A percentile compares a stretch with the other conserved stretches of the same genome.
phyloP scores from a whole-genome alignment of 2,329 filamentous ascomycete genomes.

The Epichloe festucae region DNA sequence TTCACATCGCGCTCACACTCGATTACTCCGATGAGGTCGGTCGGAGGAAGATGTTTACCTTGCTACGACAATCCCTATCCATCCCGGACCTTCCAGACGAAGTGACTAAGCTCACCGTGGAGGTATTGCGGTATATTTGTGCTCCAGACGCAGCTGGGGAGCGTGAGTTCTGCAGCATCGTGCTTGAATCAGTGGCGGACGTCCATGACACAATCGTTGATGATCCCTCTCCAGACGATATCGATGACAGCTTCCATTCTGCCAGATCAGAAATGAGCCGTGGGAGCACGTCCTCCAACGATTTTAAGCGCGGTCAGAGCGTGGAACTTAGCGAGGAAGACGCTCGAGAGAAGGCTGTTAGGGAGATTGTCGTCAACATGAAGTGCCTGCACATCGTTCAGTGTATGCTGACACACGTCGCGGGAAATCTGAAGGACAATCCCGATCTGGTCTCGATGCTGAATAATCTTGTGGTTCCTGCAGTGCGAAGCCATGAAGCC shows the following conservation, averaged over 20 bases:
- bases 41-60: constrained; percentile 85
- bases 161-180: constrained; percentile 69
- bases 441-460: constrained; percentile 92
- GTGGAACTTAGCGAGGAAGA: constrained; percentile 47
- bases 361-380: constrained; percentile 93
- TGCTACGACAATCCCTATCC: constrained; percentile 75
- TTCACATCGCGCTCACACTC: constrained; percentile 81
- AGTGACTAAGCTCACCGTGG: constrained; percentile 75
- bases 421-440: constrained; percentile 77
- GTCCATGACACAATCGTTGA: constrained; percentile 88
- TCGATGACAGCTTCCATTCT: constrained; percentile 75
- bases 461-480: constrained; percentile 91
- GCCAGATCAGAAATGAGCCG: constrained; percentile 74
- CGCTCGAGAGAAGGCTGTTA: constrained; percentile 61
- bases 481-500: constrained; percentile 83
- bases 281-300: constrained; percentile 41
- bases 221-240: constrained; percentile 43
- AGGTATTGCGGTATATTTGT: constrained; percentile 72
- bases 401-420: constrained; percentile 91
- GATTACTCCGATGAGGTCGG: constrained; percentile 98
- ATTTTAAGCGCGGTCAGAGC: constrained; percentile 27
- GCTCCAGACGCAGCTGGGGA: constrained; percentile 61
- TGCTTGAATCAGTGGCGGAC: constrained; percentile 89
- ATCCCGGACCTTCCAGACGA: constrained; percentile 84
- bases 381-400: constrained; percentile 96